Evolutionary conservation across 2,329 filamentous ascomycete species (phyloP).

Genomic region (Xylariaceae sp.): DNA sequence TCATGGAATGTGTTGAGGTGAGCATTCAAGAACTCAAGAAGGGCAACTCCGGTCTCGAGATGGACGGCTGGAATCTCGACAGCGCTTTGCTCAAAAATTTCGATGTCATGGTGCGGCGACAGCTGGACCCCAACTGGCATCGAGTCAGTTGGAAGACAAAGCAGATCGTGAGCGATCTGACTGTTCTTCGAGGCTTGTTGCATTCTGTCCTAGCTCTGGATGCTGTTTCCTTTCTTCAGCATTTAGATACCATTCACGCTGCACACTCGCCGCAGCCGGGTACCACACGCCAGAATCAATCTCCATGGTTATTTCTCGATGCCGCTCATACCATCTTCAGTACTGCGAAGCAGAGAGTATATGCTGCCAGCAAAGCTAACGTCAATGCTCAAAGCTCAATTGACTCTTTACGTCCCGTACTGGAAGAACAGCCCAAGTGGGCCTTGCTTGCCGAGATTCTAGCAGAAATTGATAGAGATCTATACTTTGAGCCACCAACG

Average conservation of each 20-base stretch:
- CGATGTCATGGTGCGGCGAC: conserved; percentile 79
- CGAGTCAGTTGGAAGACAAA: conserved; percentile 91
- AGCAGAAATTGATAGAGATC: conserved; percentile 86
- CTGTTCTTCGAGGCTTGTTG: conserved; percentile 76
- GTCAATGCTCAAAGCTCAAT: conserved; percentile 45
- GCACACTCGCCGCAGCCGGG: conserved; percentile 85
- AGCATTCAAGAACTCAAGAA: conserved; percentile 94
- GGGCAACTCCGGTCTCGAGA: conserved; percentile 81
- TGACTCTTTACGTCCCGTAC: conserved; percentile 68
- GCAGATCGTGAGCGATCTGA: conserved; percentile 88
- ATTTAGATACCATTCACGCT: conserved; percentile 89
- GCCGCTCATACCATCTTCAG: conserved; percentile 93
- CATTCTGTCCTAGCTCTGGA: conserved; percentile 82
- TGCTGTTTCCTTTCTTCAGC: conserved; percentile 84
- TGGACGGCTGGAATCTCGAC: conserved; percentile 96
- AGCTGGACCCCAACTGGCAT: conserved; percentile 96
- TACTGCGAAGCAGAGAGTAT: conserved; percentile 82
- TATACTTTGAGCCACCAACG: conserved; percentile 75
- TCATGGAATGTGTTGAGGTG: conserved; percentile 93
- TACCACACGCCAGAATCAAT: conserved; percentile 82
- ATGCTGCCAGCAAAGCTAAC: conserved; percentile 60
- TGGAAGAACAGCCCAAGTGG: conserved; percentile 97
- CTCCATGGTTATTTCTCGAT: conserved; percentile 94
- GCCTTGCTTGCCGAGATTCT: conserved; percentile 80
- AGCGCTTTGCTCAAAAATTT: conserved; percentile 91